Percentiles rank a stretch among this genome's conserved stretches.
Conservation (phyloP, 768 basidiomycete genomes). For the Lactifluus subvellereus region DNA sequence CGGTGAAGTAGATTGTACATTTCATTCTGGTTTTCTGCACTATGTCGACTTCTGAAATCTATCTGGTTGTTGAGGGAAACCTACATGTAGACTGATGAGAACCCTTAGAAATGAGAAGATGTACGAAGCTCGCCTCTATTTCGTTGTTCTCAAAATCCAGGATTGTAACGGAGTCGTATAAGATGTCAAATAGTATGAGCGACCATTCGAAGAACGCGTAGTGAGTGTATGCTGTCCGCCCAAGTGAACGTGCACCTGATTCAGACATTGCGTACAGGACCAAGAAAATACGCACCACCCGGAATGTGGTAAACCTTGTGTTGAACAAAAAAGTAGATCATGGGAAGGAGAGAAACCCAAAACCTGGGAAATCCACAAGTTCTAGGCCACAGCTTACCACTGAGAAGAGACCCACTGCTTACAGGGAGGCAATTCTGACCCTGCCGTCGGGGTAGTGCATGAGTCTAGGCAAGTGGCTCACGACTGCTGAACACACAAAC, state of each 20-base stretch:
- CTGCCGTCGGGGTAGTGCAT: slow-evolving; percentile 32
- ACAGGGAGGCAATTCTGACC: slow-evolving; percentile 48
- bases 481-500: slow-evolving; percentile 32
- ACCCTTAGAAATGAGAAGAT: not conserved
- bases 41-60: slow-evolving; percentile 21
- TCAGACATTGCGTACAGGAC: not conserved
- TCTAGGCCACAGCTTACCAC: not conserved
- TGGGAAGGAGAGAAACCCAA: slow-evolving; percentile 60
- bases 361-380: slow-evolving; percentile 45
- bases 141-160: slow-evolving; percentile 51
- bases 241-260: slow-evolving; percentile 6
- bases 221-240: slow-evolving; percentile 65
- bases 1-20: slow-evolving; percentile 44
- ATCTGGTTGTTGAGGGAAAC: slow-evolving; percentile 30
- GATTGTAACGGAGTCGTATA: slow-evolving; percentile 63
- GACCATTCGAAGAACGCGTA: slow-evolving; percentile 89
- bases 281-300: slow-evolving; percentile 49
- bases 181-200: slow-evolving; percentile 65
- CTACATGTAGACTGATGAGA: slow-evolving; percentile 17
- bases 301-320: slow-evolving; percentile 77
- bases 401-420: slow-evolving; percentile 22
- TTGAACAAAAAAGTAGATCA: slow-evolving; percentile 80
- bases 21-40: slow-evolving; percentile 28
- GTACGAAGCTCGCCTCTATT: slow-evolving; percentile 40
- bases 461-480: not conserved